A percentile compares a stretch with the other conserved stretches of the same genome.
phyloP scores from a whole-genome alignment of 2,329 filamentous ascomycete species.

The Chaetomium sp. region DNA sequence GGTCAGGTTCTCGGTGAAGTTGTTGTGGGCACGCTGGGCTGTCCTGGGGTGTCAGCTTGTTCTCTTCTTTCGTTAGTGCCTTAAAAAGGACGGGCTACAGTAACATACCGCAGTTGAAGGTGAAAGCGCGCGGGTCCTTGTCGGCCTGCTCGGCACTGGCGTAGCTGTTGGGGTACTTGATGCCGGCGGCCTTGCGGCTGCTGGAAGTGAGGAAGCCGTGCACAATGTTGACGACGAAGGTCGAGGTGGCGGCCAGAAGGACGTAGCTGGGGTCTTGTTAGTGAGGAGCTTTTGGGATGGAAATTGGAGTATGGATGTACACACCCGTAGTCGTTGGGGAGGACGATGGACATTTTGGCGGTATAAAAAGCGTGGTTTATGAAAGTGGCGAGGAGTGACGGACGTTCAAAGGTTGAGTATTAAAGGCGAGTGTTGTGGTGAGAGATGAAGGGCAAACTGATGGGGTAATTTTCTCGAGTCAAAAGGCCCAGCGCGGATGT shows the following conservation, averaged over 20 bases:
- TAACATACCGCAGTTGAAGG: constrained; percentile 55
- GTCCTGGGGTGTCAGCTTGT: neutral
- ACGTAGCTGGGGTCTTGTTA: constrained; percentile 46
- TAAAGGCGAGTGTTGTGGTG: neutral
- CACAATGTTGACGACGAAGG: constrained; percentile 51
- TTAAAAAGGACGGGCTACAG: neutral
- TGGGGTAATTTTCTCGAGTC: no score
- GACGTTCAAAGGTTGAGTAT: neutral
- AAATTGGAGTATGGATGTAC: constrained; percentile 12
- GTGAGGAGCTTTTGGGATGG: neutral
- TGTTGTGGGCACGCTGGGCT: constrained; percentile 56
- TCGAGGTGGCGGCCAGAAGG: constrained; percentile 49
- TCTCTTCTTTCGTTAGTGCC: neutral
- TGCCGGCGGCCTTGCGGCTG: constrained; percentile 45
- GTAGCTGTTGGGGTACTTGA: constrained; percentile 54
- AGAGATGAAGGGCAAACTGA: neutral
- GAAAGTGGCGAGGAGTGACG: neutral
- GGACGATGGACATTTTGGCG: constrained; percentile 36
- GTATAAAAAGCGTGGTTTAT: neutral
- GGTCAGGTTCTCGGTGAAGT: constrained; percentile 57
- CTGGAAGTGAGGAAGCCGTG: constrained; percentile 43
- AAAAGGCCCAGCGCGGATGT: neutral
- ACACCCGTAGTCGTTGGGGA: constrained; percentile 48
- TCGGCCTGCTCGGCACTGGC: constrained; percentile 47
- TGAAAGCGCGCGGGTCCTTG: constrained; percentile 47